Percentiles rank a stretch among this genome's conserved stretches.
phyloP scores from a whole-genome alignment of 257 asterid species.

The Solanum pennellii region DNA sequence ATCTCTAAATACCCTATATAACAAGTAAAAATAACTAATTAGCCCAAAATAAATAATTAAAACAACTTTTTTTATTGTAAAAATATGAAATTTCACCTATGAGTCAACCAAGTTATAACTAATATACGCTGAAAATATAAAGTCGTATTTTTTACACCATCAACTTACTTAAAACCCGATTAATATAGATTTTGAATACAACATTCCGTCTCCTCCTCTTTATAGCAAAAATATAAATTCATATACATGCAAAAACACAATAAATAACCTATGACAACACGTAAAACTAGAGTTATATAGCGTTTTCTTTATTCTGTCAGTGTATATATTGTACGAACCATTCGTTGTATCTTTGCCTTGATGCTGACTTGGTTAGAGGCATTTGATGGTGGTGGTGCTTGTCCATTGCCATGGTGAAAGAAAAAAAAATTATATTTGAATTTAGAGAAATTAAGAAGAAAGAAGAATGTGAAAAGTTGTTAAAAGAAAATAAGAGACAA shows the following conservation, averaged over 20 bases:
- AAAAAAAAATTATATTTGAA: not conserved
- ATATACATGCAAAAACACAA: not conserved
- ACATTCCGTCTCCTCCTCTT: not conserved
- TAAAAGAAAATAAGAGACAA: slow-evolving; percentile 26
- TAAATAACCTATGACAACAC: not conserved
- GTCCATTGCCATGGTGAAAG: slow-evolving; percentile 19
- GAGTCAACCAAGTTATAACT: not conserved
- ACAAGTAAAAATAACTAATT: slow-evolving; percentile 1
- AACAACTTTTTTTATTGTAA: not conserved
- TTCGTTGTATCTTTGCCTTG: slow-evolving; percentile 54
- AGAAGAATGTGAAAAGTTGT: slow-evolving; percentile 17
- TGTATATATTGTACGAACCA: slow-evolving; percentile 26
- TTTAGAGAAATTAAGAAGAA: slow-evolving; percentile 15
- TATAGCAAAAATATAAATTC: not conserved
- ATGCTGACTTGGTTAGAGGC: not conserved
- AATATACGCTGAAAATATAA: not conserved
- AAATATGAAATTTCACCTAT: not conserved
- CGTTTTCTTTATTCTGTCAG: not conserved
- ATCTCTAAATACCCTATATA: slow-evolving; percentile 75
- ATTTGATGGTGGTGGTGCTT: slow-evolving; percentile 24
- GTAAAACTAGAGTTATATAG: not conserved
- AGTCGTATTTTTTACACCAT: not conserved
- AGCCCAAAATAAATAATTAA: not conserved
- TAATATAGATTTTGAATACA: not conserved
- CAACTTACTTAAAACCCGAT: not conserved